phyloP scores from a whole-genome alignment of 257 asterid species.

The Gentiana macrophylla region DNA sequence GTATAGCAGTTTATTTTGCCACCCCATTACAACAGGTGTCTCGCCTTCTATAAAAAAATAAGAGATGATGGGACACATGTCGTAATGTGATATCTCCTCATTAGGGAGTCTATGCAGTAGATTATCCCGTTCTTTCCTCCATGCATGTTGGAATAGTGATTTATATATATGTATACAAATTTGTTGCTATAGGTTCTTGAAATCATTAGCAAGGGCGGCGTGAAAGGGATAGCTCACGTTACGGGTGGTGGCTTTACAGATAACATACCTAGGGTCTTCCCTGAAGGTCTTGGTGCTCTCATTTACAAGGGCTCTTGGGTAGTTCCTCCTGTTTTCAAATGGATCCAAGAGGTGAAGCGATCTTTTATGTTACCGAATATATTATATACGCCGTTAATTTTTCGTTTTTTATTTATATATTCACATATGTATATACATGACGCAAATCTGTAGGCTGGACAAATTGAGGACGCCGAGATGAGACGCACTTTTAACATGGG shows the following conservation, averaged over 20 bases:
- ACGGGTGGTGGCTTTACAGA: slow-evolving; percentile 97
- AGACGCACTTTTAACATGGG: slow-evolving; percentile 91
- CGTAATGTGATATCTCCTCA: no score
- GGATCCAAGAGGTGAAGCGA: slow-evolving; percentile 79
- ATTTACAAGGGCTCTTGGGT: slow-evolving; percentile 62
- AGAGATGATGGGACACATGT: no score
- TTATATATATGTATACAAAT: not conserved
- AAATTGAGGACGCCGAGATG: slow-evolving; percentile 75
- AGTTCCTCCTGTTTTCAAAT: slow-evolving; percentile 69
- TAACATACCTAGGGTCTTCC: slow-evolving; percentile 88
- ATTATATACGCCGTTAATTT: no score
- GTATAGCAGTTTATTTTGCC: no score
- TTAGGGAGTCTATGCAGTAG: no score
- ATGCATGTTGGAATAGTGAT: no score
- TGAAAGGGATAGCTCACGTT: slow-evolving; percentile 94
- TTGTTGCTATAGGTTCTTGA: slow-evolving; percentile 55
- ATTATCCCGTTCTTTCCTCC: no score
- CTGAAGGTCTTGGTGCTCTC: slow-evolving; percentile 77
- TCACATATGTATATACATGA: not conserved
- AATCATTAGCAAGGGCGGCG: slow-evolving; percentile 71
- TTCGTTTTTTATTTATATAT: no score
- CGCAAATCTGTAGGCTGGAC: slow-evolving; percentile 49
- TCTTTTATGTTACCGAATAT: not conserved
- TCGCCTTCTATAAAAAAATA: no score
- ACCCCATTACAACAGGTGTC: no score